Base-by-base conservation (phyloP, 495 filamentous ascomycete genomes). In the Penicillium bialowiezense region DNA sequence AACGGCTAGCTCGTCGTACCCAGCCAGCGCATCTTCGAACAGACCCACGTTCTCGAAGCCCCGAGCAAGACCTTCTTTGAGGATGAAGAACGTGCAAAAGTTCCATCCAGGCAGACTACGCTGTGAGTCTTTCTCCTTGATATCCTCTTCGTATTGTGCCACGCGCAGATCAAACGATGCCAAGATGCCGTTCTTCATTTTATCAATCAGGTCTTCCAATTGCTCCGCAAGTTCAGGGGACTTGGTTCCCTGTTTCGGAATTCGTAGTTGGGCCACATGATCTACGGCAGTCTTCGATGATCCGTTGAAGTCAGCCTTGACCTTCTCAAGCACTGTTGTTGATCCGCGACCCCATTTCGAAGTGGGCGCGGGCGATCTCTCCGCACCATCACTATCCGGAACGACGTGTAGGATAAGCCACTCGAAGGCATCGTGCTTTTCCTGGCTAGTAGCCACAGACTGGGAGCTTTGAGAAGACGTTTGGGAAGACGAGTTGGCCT, bases 41-140 rank as follows among this genome's bases (percentile, higher is more conserved):
- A 98, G 72, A 6, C 95, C 95, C 10, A 97, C 91, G 65, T 88
- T 97, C 66, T 98, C 93, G 62, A 98, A 96, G 0, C 91, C 95
- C 48, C 87, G 78, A 4, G 91, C 91, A 34, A 98, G 76, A 4
- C 93, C 93, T 63, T 98, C 93, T 58, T 98, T 98, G 13, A 97
- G 75, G 17, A 98, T 88, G 61, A 98, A 98, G 62, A 97, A 98
- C 1, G 95, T 97, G 65, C 92, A 97, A 62, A 97, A 98, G 61
- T 98, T 98, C 93, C 95, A 98, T 0, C 93, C 93, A 3, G 95
- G 93, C 18, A 98, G 69, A 34, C 76, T 81, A 34, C 92, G 83
- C 71, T 97, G 91, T 3, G 86, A 81, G 56, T 97, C 93, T 58
- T 88, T 90, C 62, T 96, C 95, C 56, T 85, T 85, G 58, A 98